Conservation (phyloP, 2,329 filamentous ascomycete species). For the Dendryphion nanum region DNA sequence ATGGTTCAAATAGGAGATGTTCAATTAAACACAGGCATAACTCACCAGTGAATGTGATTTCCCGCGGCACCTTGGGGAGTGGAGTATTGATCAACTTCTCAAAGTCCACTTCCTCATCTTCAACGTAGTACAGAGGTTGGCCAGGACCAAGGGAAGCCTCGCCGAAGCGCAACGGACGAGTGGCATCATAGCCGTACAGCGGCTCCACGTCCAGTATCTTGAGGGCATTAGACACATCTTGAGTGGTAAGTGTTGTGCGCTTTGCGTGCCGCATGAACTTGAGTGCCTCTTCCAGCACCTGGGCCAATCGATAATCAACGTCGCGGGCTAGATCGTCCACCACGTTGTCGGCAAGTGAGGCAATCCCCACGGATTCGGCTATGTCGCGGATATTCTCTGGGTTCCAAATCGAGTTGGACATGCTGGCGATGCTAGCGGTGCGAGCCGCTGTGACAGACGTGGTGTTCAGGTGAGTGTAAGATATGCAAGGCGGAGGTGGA, state of each 20-base stretch:
- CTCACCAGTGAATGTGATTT: conserved; percentile 86
- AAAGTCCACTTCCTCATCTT: conserved; percentile 98
- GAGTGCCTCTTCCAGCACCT: conserved; percentile 89
- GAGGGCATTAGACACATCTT: conserved; percentile 84
- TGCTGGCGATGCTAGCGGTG: conserved; percentile 10
- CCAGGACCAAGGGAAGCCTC: conserved; percentile 92
- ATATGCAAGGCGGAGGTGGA: conserved; percentile 6
- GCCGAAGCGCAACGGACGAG: conserved; percentile 82
- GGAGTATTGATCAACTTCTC: conserved; percentile 98
- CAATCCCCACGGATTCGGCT: conserved; percentile 90
- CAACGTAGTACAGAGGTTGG: conserved; percentile 93
- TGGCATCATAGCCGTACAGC: conserved; percentile 93
- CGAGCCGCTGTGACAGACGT: conserved; percentile 8
- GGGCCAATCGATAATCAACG: conserved; percentile 90
- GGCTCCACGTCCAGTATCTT: conserved; percentile 89
- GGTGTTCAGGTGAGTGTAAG: conserved; percentile 8
- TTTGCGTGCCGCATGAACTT: conserved; percentile 94
- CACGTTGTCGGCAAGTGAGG: conserved; percentile 77
- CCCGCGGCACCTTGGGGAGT: conserved; percentile 88
- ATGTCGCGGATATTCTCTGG: conserved; percentile 94
- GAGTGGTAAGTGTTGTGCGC: conserved; percentile 81
- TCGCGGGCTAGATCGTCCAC: conserved; percentile 86
- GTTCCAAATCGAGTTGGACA: conserved; percentile 75
- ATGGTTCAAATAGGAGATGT: conserved; percentile 8
- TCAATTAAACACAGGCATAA: conserved; percentile 6